Base-by-base conservation (phyloP, 192 early-diverging fungal genomes). In the Pilaira anomala region DNA sequence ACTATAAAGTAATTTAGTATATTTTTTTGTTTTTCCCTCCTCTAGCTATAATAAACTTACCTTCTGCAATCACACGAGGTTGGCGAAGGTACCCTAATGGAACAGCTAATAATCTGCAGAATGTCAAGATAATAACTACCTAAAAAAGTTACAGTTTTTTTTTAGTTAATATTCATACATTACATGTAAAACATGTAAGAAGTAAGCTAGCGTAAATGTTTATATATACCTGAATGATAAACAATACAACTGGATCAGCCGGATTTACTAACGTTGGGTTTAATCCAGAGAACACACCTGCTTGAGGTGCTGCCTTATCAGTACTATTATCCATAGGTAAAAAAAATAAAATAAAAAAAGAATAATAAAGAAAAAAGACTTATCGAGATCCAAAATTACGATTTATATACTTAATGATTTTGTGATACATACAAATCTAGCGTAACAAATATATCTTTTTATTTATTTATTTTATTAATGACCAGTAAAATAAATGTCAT, bases 41-140 rank as follows among this genome's bases (percentile, higher is more conserved):
- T 36, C 14, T 19, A 19, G 0, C 9, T 5, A 1, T 3, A 18
- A 49, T 16, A 16, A 6, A 16, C 22, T 26, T 72, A 63, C 71
- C 71, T 69, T 98, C 96, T 30, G 94, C 88, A 50, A 98, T 96
- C 36, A 95, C 96, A 3, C 80, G 71, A 0, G 96, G 96, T 71
- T 98, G 94, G 48, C 78, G 66, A 8, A 95, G 59, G 28, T 78
- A 76, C 14, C 69, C 70, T 21, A 98, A 71, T 3, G 69, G 63
- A 28, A 89, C 11, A 22, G 84, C 82, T 9, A 98, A 66, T 41
- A 89, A 16, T 29, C 94, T 85, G 30, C 87, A 85, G 30, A 92
- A 69, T 51, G 66, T 65, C 16, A 96, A 76, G 44, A 95, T 91
- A 60, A 96, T 77, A 28, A 85, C 52, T 0, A 70, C 66, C 82